phyloP scores from a whole-genome alignment of 495 filamentous ascomycete genomes.

The Xylaria sp. region DNA sequence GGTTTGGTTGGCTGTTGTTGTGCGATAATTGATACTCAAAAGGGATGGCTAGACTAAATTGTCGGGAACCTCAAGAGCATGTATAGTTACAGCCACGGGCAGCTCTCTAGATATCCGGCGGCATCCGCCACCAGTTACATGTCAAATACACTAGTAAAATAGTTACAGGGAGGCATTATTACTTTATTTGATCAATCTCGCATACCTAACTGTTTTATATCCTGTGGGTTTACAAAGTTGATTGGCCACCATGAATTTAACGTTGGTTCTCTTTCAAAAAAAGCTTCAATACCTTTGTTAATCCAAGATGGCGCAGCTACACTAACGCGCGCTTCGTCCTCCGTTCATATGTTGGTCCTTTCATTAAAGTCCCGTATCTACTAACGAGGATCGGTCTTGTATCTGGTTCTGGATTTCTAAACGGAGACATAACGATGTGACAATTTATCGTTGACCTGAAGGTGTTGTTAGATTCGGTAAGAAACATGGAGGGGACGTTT shows the following conservation, averaged over 20 bases:
- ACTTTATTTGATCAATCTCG: not conserved
- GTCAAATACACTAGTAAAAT: not conserved
- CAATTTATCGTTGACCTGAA: too few species aligned
- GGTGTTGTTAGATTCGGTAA: too few species aligned
- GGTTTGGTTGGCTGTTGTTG: not conserved
- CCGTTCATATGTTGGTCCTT: not conserved
- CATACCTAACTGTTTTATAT: not conserved
- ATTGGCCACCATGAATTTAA: not conserved
- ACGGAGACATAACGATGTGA: too few species aligned
- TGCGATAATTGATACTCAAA: conserved; percentile 1
- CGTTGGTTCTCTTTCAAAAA: not conserved
- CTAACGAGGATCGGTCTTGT: too few species aligned
- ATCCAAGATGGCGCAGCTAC: not conserved
- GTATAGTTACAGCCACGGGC: not conserved
- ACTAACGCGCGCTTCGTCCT: not conserved
- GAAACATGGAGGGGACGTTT: too few species aligned
- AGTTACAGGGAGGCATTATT: not conserved
- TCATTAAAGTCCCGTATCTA: not conserved
- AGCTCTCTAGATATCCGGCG: not conserved
- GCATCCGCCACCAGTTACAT: not conserved
- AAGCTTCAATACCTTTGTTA: not conserved
- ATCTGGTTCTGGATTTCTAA: too few species aligned
- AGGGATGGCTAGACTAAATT: not conserved
- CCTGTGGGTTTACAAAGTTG: not conserved
- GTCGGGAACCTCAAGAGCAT: not conserved